These are phyloP conservation scores for Nepenthes gracilis DNA, from an alignment of 148 eudicot species.

Conservation along the genomic window DNA sequence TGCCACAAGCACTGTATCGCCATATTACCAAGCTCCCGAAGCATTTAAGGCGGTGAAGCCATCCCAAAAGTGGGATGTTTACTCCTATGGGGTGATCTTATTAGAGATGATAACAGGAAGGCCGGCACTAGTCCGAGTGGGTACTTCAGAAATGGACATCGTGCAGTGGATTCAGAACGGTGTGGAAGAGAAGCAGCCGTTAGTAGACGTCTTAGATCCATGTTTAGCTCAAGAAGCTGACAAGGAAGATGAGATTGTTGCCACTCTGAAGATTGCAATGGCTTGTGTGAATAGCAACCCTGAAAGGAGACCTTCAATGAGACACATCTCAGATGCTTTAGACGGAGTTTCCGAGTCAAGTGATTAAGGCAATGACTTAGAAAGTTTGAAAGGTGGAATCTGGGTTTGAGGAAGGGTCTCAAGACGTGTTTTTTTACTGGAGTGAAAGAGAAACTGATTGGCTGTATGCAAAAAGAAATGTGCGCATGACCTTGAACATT, in stretches of 20 bases:
- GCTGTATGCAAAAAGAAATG: too few relatives aligned
- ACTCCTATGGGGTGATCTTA: constrained; percentile 80
- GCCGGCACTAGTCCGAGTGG: constrained; percentile 54
- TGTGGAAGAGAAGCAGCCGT: constrained; percentile 80
- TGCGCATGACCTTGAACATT: too few relatives aligned
- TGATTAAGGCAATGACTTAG: constrained; percentile 2
- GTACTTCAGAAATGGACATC: constrained; percentile 58
- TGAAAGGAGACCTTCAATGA: constrained; percentile 76
- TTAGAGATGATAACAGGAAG: constrained; percentile 76
- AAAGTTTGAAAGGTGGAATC: too few relatives aligned
- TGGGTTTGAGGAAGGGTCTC: too few relatives aligned
- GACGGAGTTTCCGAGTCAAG: constrained; percentile 43
- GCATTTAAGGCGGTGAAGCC: constrained; percentile 81
- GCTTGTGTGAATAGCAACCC: constrained; percentile 63
- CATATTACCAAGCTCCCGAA: constrained; percentile 86
- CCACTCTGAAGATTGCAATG: constrained; percentile 75
- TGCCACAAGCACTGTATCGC: constrained; percentile 14
- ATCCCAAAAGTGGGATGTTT: constrained; percentile 93
- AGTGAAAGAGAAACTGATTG: too few relatives aligned
- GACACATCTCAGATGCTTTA: constrained; percentile 56
- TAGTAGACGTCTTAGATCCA: constrained; percentile 77
- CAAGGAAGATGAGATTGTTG: constrained; percentile 78
- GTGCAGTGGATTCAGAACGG: constrained; percentile 85
- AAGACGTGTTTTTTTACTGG: too few relatives aligned
- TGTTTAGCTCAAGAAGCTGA: constrained; percentile 47